phyloP scores from a whole-genome alignment of 768 basidiomycete genomes.

The Lactarius tabidus region DNA sequence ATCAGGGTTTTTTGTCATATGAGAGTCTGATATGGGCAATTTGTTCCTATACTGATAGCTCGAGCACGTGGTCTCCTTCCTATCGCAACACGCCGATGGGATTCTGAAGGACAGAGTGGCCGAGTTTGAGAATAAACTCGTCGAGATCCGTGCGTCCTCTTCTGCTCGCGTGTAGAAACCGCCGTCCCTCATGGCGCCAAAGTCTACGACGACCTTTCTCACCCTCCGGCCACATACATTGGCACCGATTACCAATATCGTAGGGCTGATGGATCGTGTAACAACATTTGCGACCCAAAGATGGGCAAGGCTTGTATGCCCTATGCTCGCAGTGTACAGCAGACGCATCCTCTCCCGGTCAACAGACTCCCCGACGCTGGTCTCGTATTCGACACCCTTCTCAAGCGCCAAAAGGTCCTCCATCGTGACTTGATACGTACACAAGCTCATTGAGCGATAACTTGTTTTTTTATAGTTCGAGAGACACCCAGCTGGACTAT shows the following conservation, averaged over 20 bases:
- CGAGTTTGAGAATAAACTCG: slow-evolving; percentile 35
- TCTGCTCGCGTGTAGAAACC: background rate
- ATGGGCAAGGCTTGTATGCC: slow-evolving; percentile 77
- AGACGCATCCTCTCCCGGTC: slow-evolving; percentile 55
- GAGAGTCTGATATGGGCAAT: background rate
- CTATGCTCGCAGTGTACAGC: slow-evolving; percentile 81
- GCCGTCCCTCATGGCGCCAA: slow-evolving; percentile 9
- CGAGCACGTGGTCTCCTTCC: slow-evolving; percentile 62
- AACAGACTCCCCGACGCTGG: slow-evolving; percentile 77
- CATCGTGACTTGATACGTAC: background rate
- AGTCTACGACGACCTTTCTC: slow-evolving; percentile 82
- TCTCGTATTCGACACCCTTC: slow-evolving; percentile 73
- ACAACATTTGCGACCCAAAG: slow-evolving; percentile 65
- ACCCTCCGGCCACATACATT: slow-evolving; percentile 69
- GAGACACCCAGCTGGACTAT: slow-evolving; percentile 74
- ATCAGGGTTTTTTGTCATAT: background rate
- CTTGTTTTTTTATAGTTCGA: slow-evolving; percentile 53
- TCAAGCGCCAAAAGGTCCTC: slow-evolving; percentile 62
- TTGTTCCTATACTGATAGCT: slow-evolving; percentile 45
- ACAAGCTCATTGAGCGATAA: background rate
- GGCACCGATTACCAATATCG: slow-evolving; percentile 64
- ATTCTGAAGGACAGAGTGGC: slow-evolving; percentile 44
- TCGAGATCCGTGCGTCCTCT: slow-evolving; percentile 47
- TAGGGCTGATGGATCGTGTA: slow-evolving; percentile 69
- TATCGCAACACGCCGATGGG: slow-evolving; percentile 43